A percentile compares a stretch with the other conserved stretches of the same genome.
Evolutionary conservation across 1,284 basidiomycete species (phyloP).

Genomic region (Leccinum pachyderme): DNA sequence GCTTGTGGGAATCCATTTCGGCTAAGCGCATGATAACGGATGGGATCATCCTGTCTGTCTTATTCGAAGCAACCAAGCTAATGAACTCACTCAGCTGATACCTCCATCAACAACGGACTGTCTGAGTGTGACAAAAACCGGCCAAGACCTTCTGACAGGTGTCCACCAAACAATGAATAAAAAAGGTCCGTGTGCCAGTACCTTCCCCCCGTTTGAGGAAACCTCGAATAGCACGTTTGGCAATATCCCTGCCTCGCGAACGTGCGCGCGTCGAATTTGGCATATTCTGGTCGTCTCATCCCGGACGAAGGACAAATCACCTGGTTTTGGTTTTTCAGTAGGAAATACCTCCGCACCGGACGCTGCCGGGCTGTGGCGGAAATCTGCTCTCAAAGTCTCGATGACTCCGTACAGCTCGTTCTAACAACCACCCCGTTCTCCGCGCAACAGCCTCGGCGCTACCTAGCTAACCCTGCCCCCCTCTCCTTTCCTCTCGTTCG

Average conservation of each 20-base stretch:
- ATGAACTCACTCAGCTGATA: neutral
- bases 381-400: neutral
- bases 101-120: neutral
- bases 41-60: neutral
- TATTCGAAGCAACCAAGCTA: neutral
- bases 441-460: neutral
- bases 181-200: neutral
- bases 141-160: slow-evolving; percentile 18
- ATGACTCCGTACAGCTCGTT: neutral
- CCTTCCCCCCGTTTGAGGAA: neutral
- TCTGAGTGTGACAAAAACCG: slow-evolving; percentile 1
- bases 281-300: neutral
- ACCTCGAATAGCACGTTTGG: slow-evolving; percentile 15
- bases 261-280: slow-evolving; percentile 11
- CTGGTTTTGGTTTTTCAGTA: neutral
- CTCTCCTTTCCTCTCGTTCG: neutral
- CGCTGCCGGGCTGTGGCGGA: neutral
- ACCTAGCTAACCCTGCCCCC: neutral
- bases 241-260: slow-evolving; percentile 6
- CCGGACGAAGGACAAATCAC: neutral
- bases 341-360: neutral
- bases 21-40: slow-evolving; percentile 18
- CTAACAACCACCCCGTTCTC: neutral
- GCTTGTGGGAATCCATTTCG: slow-evolving; percentile 20
- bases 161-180: neutral